Evolutionary conservation across 2,329 filamentous ascomycete genomes (phyloP).

Genomic region (Arthrinium phaeospermum): DNA sequence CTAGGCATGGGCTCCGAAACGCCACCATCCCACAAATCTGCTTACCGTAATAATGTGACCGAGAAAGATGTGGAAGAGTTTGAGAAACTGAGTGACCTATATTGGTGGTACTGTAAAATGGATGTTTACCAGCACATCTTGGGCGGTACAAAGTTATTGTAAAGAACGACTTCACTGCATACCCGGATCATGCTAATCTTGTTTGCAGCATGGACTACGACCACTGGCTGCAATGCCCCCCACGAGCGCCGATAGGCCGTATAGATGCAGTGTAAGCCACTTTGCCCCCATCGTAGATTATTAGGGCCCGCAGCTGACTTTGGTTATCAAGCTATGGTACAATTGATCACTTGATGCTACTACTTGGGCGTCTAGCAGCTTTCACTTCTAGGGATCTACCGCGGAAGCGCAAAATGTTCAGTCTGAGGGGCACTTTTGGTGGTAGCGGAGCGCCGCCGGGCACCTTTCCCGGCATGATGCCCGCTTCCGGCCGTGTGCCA

Average conservation of each 20-base stretch:
- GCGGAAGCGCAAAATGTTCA: slow-evolving; percentile 75
- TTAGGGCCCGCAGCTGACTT: slow-evolving; percentile 31
- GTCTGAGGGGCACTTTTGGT: slow-evolving; percentile 61
- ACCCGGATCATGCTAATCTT: slow-evolving; percentile 7
- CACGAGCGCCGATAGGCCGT: slow-evolving; percentile 78
- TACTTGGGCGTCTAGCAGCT: slow-evolving; percentile 79
- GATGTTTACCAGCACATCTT: slow-evolving; percentile 90
- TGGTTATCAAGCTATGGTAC: slow-evolving; percentile 73
- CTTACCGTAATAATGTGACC: slow-evolving; percentile 39
- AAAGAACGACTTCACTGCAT: slow-evolving; percentile 47
- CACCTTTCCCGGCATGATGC: slow-evolving; percentile 62
- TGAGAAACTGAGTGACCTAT: slow-evolving; percentile 82
- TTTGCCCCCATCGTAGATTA: background rate
- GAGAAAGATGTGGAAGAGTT: slow-evolving; percentile 77
- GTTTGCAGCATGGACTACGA: slow-evolving; percentile 74
- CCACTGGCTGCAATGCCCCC: slow-evolving; percentile 85
- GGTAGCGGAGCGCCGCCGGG: slow-evolving; percentile 50
- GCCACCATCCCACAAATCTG: background rate
- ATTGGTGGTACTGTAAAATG: slow-evolving; percentile 97
- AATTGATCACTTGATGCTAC: slow-evolving; percentile 83
- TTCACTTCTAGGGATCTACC: slow-evolving; percentile 79
- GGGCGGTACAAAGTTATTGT: slow-evolving; percentile 86
- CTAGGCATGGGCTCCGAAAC: slow-evolving; percentile 47
- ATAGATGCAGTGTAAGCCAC: slow-evolving; percentile 70
- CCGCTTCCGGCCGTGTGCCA: slow-evolving; percentile 54